Evolutionary conservation across 1,139 yeast species (phyloP).

Genomic region (Tardiomyces blankii): DNA sequence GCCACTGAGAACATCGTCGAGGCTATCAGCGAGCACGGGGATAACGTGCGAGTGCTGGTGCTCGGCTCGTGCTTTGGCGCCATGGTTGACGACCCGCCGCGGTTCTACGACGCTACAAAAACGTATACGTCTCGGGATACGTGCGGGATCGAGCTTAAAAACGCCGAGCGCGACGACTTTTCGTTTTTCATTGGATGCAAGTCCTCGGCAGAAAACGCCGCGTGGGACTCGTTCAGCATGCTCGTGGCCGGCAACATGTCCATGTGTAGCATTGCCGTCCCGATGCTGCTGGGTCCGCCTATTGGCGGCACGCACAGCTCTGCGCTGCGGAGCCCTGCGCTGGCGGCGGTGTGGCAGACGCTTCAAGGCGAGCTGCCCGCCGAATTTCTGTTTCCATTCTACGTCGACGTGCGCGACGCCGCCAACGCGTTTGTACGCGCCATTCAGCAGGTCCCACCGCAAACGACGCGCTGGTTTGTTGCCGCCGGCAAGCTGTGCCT

Average conservation of each 20-base stretch:
- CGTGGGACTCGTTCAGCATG: constrained; percentile 14
- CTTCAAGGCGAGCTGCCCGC: background rate
- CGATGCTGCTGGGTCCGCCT: constrained; percentile 16
- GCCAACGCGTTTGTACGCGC: constrained; percentile 13
- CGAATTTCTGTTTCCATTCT: constrained; percentile 13
- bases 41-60: constrained; percentile 11
- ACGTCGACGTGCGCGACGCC: constrained; percentile 17
- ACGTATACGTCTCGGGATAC: constrained; percentile 13
- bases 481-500: constrained; percentile 15
- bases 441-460: constrained; percentile 11
- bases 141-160: constrained; percentile 11
- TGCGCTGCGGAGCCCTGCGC: constrained; percentile 1
- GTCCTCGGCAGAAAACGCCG: constrained; percentile 15
- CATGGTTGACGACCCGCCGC: constrained; percentile 13
- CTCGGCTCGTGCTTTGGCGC: constrained; percentile 18
- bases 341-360: background rate
- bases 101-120: constrained; percentile 14
- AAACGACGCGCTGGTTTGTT: constrained; percentile 15
- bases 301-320: constrained; percentile 5
- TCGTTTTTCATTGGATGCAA: constrained; percentile 12
- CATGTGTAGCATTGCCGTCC: constrained; percentile 12
- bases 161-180: constrained; percentile 9
- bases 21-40: constrained; percentile 13
- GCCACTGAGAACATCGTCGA: constrained; percentile 13
- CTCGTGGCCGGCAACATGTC: constrained; percentile 7